Evolutionary conservation across 2,329 filamentous ascomycete genomes (phyloP).

Genomic region (Rhinocladiella mackenziei): DNA sequence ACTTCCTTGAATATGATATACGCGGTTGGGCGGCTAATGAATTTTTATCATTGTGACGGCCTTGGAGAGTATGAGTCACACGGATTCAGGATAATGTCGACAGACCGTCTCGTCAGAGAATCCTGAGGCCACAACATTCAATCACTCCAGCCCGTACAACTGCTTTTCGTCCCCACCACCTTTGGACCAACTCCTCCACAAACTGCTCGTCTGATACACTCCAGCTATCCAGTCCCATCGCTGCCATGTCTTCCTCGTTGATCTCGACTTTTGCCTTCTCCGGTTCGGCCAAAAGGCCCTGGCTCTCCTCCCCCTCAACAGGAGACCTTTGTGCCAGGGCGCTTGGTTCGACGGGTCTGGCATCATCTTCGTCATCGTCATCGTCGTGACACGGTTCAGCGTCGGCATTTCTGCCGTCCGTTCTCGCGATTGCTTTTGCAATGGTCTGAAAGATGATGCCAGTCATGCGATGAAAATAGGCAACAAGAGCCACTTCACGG

Average conservation of each 20-base stretch:
- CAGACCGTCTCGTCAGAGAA: conserved; percentile 33
- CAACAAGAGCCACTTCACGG: conserved; percentile 46
- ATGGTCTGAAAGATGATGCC: conserved; percentile 45
- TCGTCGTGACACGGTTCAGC: conserved; percentile 23
- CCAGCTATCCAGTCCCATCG: conserved; percentile 50
- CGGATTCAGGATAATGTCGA: conserved; percentile 31
- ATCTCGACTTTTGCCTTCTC: conserved; percentile 36
- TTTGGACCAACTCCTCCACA: conserved; percentile 42
- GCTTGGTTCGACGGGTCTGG: conserved; percentile 1
- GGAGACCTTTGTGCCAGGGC: conserved; percentile 14
- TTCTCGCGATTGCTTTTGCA: conserved; percentile 40
- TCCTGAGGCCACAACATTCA: conserved; percentile 47
- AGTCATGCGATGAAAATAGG: conserved; percentile 49
- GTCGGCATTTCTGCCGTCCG: conserved; percentile 32
- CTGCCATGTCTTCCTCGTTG: conserved; percentile 43
- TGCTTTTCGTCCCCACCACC: conserved; percentile 46
- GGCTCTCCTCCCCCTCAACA: conserved; percentile 28
- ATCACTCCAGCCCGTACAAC: conserved; percentile 43
- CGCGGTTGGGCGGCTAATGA: too few species aligned
- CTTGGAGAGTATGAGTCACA: too few species aligned
- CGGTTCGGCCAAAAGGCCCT: conserved; percentile 25
- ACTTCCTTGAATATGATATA: too few species aligned
- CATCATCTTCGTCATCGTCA: conserved; percentile 16
- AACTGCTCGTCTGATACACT: conserved; percentile 46
- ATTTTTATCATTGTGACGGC: too few species aligned